phyloP scores from a whole-genome alignment of 2,329 filamentous ascomycete species.

The Diaporthe citriasiana region DNA sequence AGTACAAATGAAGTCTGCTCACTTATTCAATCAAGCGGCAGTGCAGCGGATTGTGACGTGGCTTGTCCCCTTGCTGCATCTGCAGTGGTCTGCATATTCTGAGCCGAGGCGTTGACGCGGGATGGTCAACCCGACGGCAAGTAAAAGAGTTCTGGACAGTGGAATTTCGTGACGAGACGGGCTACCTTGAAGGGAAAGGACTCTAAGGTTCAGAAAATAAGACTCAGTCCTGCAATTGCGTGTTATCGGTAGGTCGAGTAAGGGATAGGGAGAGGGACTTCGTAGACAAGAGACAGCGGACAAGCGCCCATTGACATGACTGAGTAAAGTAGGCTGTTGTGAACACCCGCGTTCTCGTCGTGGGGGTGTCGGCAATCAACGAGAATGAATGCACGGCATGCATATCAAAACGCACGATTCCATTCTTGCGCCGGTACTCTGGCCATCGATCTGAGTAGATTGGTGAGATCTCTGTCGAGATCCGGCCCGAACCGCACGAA shows the following conservation, averaged over 20 bases:
- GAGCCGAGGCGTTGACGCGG: background rate
- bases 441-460: background rate
- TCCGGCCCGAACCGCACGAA: conserved; percentile 20
- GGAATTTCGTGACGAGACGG: background rate
- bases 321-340: too few relatives aligned
- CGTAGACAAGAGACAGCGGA: background rate
- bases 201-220: background rate
- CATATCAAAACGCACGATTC: background rate
- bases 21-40: background rate
- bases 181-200: too few relatives aligned
- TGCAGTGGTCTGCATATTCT: background rate
- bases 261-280: background rate
- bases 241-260: background rate
- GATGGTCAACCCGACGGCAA: background rate
- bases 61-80: background rate
- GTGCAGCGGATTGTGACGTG: background rate
- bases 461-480: conserved; percentile 20
- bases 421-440: background rate
- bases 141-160: background rate
- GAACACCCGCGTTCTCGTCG: background rate
- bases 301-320: background rate
- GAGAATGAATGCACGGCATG: conserved; percentile 4
- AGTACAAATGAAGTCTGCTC: background rate
- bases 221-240: background rate
- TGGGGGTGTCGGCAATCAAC: conserved; percentile 2